phyloP scores from a whole-genome alignment of 2,329 filamentous ascomycete genomes.

The Lasiodiplodia sp. region DNA sequence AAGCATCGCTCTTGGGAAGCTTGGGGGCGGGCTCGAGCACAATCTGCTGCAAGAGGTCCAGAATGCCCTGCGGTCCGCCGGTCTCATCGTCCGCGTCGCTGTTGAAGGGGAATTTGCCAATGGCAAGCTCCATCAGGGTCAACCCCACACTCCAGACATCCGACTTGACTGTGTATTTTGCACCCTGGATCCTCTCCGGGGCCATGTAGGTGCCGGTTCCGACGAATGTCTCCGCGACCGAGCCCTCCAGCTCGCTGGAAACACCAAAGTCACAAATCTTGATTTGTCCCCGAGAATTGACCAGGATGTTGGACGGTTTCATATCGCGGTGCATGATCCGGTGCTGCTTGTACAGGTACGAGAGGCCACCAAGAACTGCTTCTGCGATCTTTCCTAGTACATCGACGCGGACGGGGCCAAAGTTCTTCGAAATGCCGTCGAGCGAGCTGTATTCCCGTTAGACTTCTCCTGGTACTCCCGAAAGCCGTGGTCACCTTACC shows the following conservation, averaged over 20 bases:
- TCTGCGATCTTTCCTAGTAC: slow-evolving; percentile 98
- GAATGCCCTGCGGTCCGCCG: slow-evolving; percentile 84
- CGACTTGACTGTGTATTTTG: slow-evolving; percentile 96
- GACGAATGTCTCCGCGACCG: slow-evolving; percentile 96
- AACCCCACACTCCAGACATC: slow-evolving; percentile 99
- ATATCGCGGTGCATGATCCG: slow-evolving; percentile 99
- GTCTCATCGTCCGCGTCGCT: slow-evolving; percentile 75
- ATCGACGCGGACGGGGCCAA: slow-evolving; percentile 93
- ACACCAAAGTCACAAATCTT: slow-evolving; percentile 99
- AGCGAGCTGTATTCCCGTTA: slow-evolving; percentile 69
- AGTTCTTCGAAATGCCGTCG: slow-evolving; percentile 91
- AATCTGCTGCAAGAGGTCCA: slow-evolving; percentile 96
- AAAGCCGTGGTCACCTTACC: slow-evolving; percentile 65
- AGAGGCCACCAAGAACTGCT: slow-evolving; percentile 89
- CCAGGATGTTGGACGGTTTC: slow-evolving; percentile 96
- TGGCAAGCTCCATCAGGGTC: slow-evolving; percentile 94
- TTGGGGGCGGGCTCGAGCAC: slow-evolving; percentile 94
- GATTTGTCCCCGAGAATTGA: slow-evolving; percentile 93
- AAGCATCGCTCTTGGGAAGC: slow-evolving; percentile 95
- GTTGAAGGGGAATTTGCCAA: slow-evolving; percentile 95
- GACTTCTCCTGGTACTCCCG: background rate
- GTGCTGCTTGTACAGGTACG: slow-evolving; percentile 93
- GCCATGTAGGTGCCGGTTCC: slow-evolving; percentile 99
- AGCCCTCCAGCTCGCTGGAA: slow-evolving; percentile 97
- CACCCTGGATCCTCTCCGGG: slow-evolving; percentile 95